Base-by-base conservation (phyloP, 2,329 filamentous ascomycete genomes). In the Pseudopyrenochaeta lycopersici region DNA sequence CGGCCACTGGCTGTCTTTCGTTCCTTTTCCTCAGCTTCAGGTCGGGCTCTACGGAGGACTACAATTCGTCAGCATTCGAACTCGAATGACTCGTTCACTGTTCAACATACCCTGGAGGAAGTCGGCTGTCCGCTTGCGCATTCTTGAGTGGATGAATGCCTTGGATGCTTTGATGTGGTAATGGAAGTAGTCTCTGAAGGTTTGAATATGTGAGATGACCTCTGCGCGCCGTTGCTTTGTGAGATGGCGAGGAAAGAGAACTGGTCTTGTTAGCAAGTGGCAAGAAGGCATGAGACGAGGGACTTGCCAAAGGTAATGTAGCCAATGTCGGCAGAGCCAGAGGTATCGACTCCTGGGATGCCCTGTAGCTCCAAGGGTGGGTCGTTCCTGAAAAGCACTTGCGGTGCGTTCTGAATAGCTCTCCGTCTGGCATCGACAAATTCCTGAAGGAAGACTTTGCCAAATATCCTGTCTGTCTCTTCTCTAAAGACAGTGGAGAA, bases 161-260 rank as follows among this genome's bases (percentile, higher is more conserved):
- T 99, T 99, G 59, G 93, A 97, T 27, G 95, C 96, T 81, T 99
- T 99, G 80, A 99, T 99, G 79, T 99, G 95, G 78, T 99, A 99
- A 78, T 99, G 95, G 84, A 99, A 99, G 79, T 99, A 99, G 75
- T 99, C 95, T 64, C 95, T 91, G 90, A 99, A 99, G 12, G 95
- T 99, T 80, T 99, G 96, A 70, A 99, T 98, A 77, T 99, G 96
- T 45, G 93, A 97, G 67, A 99, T 99, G 75, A 96, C 93, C 64
- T 97, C 93, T 56, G 91, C 89, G 81, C 96, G 91, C 73, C 92
- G 87, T 77, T 97, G 92, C 12, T 88, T 87, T 12, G 92, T 94
- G 63, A 99, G 83, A 78, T 99, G 96, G 62, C 95, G 89, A 41
- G 95, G 94, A 82, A 99, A 99, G 38, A 99, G 85, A 42, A 98